A percentile compares a stretch with the other conserved stretches of the same genome.
phyloP scores from a whole-genome alignment of 495 filamentous ascomycete genomes.

The Xylaria cubensis region DNA sequence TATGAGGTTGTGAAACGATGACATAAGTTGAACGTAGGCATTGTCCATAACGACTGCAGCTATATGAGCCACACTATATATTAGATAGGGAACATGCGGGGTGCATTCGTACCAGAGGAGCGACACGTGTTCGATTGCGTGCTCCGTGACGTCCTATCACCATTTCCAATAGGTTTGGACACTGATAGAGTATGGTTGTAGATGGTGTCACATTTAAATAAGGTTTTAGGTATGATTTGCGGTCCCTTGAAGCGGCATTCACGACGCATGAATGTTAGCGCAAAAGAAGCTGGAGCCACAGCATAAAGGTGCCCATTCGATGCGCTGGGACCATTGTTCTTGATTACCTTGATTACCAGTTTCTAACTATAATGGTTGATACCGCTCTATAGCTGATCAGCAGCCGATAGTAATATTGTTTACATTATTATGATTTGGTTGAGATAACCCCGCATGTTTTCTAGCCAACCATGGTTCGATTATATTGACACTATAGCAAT shows the following conservation, averaged over 20 bases:
- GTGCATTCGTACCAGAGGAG: background rate
- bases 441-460: constrained; percentile 6
- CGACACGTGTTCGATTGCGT: constrained; percentile 20
- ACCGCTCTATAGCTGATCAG: background rate
- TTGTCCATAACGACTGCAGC: background rate
- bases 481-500: constrained; percentile 8
- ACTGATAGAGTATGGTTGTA: too few species aligned
- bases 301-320: background rate
- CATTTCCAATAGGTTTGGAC: background rate
- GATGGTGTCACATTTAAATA: background rate
- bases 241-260: too few species aligned
- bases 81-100: constrained; percentile 7
- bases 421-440: background rate
- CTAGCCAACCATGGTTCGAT: background rate
- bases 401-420: background rate
- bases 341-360: background rate
- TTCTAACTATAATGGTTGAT: background rate
- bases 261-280: background rate
- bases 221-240: too few species aligned
- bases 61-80: background rate
- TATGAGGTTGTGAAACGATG: background rate
- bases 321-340: background rate
- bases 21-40: background rate
- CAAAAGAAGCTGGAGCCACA: background rate
- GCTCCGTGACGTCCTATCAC: background rate